Evolutionary conservation across 306 rosid genomes (phyloP).

Genomic region (Sindora glabra): DNA sequence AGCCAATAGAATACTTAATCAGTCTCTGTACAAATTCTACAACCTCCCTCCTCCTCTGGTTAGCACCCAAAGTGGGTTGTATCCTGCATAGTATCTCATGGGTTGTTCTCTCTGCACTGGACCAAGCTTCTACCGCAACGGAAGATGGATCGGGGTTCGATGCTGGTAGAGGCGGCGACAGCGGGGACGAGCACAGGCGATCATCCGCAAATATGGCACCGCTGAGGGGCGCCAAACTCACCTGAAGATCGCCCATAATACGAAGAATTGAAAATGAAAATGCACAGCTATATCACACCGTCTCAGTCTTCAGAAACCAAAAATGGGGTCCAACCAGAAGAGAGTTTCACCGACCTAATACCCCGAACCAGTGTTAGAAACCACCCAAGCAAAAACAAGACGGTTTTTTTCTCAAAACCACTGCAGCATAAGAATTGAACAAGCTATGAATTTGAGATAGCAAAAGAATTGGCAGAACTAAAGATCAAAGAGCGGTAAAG

Average conservation of each 20-base stretch:
- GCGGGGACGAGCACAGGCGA: slow-evolving; percentile 36
- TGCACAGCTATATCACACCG: not conserved
- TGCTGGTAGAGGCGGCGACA: slow-evolving; percentile 32
- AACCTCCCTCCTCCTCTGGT: slow-evolving; percentile 30
- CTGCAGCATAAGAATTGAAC: too few species aligned
- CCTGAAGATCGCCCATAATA: slow-evolving; percentile 44
- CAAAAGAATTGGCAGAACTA: not conserved
- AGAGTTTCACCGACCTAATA: not conserved
- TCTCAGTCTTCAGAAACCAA: not conserved
- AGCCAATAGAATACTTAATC: slow-evolving; percentile 22
- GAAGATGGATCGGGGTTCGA: slow-evolving; percentile 27
- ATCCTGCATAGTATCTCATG: slow-evolving; percentile 31
- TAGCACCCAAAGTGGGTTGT: slow-evolving; percentile 34
- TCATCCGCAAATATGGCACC: slow-evolving; percentile 36
- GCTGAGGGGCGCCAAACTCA: not conserved
- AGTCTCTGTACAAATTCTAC: slow-evolving; percentile 39
- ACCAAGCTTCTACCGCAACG: slow-evolving; percentile 19
- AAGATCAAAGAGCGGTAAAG: not conserved
- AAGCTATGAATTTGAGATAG: not conserved
- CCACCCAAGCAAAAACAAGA: not conserved
- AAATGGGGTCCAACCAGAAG: not conserved
- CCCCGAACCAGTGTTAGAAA: not conserved
- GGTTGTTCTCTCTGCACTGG: slow-evolving; percentile 30
- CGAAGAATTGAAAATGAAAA: not conserved
- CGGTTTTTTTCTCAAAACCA: too few species aligned